These are phyloP conservation scores for Neopestalotiopsis sp. DNA, from an alignment of 2,329 filamentous ascomycete species.

Conservation along the genomic window DNA sequence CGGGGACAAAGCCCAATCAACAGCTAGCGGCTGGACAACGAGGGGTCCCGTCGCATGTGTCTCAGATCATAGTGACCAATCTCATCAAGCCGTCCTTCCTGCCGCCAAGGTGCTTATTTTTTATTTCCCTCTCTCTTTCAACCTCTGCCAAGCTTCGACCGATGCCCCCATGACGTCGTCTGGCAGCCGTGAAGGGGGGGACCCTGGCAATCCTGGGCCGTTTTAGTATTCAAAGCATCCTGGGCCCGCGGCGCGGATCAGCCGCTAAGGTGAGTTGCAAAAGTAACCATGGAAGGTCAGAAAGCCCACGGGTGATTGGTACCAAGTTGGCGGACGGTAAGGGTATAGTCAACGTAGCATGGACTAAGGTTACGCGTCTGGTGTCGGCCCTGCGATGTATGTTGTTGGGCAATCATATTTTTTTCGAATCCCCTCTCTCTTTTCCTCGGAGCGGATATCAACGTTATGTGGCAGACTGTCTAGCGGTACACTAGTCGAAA, in stretches of 20 bases:
- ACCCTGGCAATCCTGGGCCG: background rate
- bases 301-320: background rate
- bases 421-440: background rate
- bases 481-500: background rate
- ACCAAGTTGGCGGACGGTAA: background rate
- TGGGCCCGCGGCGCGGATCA: background rate
- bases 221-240: background rate
- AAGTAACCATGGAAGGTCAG: background rate
- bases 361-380: background rate
- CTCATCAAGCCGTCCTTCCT: background rate
- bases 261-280: background rate
- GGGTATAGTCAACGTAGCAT: background rate
- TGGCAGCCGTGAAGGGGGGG: background rate
- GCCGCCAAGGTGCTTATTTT: background rate
- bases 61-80: background rate
- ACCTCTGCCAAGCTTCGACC: background rate
- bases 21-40: background rate
- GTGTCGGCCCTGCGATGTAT: background rate
- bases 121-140: background rate
- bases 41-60: background rate
- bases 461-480: background rate
- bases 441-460: background rate
- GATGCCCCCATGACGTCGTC: background rate
- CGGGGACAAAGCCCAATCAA: background rate
- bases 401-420: background rate